phyloP scores from a whole-genome alignment of 192 early-diverging fungal species.

The Linnemannia zychae region DNA sequence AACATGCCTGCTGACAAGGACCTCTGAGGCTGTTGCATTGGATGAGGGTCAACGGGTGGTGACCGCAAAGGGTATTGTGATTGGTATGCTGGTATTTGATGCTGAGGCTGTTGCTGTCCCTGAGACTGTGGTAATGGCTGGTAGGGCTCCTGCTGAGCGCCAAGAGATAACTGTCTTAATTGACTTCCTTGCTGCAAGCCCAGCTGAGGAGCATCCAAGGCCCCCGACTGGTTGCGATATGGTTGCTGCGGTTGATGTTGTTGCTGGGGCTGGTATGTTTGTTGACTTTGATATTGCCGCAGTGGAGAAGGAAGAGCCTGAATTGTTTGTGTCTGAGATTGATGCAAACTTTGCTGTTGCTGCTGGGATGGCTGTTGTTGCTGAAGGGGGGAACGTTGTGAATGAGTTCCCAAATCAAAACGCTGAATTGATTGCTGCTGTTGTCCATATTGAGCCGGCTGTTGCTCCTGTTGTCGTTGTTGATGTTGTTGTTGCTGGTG shows the following conservation, averaged over 20 bases:
- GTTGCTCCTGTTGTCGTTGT: slow-evolving; percentile 6
- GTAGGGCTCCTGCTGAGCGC: background rate
- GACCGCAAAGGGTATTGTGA: background rate
- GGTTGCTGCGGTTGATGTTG: slow-evolving; percentile 12
- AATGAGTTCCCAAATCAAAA: slow-evolving; percentile 9
- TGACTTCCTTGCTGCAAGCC: background rate
- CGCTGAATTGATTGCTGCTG: slow-evolving; percentile 13
- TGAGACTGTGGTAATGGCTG: background rate
- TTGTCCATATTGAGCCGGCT: background rate
- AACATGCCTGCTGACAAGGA: background rate
- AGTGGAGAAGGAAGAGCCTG: background rate
- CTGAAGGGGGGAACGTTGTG: slow-evolving; percentile 13
- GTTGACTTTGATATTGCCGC: slow-evolving; percentile 1
- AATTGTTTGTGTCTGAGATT: background rate
- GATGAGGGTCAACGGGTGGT: background rate
- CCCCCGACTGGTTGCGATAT: background rate
- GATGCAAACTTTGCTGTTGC: slow-evolving; percentile 15
- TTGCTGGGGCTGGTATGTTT: slow-evolving; percentile 11
- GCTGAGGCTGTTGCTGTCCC: slow-evolving; percentile 9
- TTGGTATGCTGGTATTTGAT: background rate
- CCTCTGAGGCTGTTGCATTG: slow-evolving; percentile 3
- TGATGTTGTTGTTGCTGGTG: slow-evolving; percentile 22
- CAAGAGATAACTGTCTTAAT: background rate
- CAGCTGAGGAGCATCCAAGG: background rate
- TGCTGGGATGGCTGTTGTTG: slow-evolving; percentile 11